phyloP scores from a whole-genome alignment of 805 yeast genomes.

The Pichia eremophila region DNA sequence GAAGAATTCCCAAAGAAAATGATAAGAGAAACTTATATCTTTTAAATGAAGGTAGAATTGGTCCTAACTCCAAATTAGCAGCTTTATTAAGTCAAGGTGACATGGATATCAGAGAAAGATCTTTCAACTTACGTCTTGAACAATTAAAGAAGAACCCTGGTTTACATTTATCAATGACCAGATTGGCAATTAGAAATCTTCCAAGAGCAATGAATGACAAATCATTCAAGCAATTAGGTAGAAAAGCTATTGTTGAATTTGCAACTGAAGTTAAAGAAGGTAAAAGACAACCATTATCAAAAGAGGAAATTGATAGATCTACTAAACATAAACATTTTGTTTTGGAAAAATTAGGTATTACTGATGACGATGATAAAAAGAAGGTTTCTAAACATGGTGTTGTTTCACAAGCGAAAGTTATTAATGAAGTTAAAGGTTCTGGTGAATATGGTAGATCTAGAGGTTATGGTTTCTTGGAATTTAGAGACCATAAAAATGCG shows the following conservation, averaged over 20 bases:
- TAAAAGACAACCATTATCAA: constrained; percentile 72
- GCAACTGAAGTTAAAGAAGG: constrained; percentile 78
- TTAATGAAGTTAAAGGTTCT: constrained; percentile 84
- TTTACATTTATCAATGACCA: constrained; percentile 84
- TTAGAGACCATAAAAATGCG: constrained; percentile 84
- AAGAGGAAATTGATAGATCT: constrained; percentile 82
- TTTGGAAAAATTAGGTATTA: constrained; percentile 28
- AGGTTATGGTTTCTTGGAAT: constrained; percentile 95
- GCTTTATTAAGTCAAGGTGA: constrained; percentile 58
- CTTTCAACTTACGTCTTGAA: constrained; percentile 75
- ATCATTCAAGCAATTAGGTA: constrained; percentile 81
- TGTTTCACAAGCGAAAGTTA: constrained; percentile 86
- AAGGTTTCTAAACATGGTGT: constrained; percentile 77
- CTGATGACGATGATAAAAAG: constrained; percentile 34
- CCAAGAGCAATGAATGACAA: constrained; percentile 89
- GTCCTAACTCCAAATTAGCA: constrained; percentile 72
- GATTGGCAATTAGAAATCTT: constrained; percentile 88
- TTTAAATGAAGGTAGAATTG: constrained; percentile 89
- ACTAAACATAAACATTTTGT: constrained; percentile 45
- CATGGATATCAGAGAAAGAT: constrained; percentile 78
- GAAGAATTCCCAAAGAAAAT: constrained; percentile 68
- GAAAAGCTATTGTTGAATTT: constrained; percentile 90
- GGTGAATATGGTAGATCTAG: constrained; percentile 85
- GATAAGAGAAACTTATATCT: constrained; percentile 81
- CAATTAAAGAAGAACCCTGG: constrained; percentile 88